Evolutionary conservation across 2,329 filamentous ascomycete genomes (phyloP).

Genomic region (Triangularia setosa): DNA sequence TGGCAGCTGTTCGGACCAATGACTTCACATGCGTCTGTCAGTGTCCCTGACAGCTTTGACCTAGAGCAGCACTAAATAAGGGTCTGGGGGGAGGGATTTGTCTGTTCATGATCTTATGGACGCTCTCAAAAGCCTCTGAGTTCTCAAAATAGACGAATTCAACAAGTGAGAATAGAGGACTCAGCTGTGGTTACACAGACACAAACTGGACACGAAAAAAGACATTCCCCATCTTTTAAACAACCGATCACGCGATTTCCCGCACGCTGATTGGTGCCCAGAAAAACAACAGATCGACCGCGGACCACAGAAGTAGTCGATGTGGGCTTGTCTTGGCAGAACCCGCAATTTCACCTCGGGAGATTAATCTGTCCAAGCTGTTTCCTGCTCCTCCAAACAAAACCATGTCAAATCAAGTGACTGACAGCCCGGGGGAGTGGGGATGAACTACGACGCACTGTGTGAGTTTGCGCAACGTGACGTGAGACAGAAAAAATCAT

Average conservation of each 20-base stretch:
- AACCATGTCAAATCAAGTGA: background rate
- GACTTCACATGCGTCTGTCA: background rate
- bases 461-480: background rate
- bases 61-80: background rate
- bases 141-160: background rate
- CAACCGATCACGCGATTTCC: conserved; percentile 10
- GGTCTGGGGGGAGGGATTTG: background rate
- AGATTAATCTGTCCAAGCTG: background rate
- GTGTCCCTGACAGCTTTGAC: background rate
- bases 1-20: background rate
- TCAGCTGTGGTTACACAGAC: background rate
- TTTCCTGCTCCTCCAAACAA: background rate
- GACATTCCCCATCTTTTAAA: conserved; percentile 2
- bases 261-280: conserved; percentile 24
- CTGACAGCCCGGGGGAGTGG: background rate
- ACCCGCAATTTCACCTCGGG: conserved; percentile 2
- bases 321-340: background rate
- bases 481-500: background rate
- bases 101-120: background rate
- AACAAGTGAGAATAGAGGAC: background rate
- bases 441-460: background rate
- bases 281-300: conserved; percentile 19
- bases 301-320: background rate
- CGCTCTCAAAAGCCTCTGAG: background rate
- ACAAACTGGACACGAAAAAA: background rate